A percentile compares a stretch with the other conserved stretches of the same genome.
phyloP scores from a whole-genome alignment of 1,284 basidiomycete genomes.

The Pholiota adiposa region DNA sequence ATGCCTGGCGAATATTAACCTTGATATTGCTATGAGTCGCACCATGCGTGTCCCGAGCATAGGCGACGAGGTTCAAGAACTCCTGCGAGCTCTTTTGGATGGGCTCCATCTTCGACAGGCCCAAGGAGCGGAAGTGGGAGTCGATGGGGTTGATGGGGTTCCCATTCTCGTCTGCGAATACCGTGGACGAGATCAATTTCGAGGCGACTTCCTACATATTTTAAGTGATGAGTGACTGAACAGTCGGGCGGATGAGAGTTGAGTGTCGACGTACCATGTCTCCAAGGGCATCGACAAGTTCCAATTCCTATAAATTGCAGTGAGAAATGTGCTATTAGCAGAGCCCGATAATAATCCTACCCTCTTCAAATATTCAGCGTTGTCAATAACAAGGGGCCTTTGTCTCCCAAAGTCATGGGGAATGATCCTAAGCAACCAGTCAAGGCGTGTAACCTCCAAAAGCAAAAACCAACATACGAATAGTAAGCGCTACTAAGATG shows the following conservation, averaged over 20 bases:
- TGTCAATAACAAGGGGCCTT: constrained; percentile 14
- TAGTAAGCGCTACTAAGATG: constrained; percentile 13
- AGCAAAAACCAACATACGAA: constrained; percentile 2
- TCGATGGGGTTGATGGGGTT: constrained; percentile 14
- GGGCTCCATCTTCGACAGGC: constrained; percentile 13
- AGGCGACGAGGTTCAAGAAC: constrained; percentile 5
- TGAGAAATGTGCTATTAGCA: too few relatives aligned
- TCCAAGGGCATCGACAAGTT: constrained; percentile 12
- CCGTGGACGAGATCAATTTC: constrained; percentile 11
- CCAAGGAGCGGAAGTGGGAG: constrained; percentile 13
- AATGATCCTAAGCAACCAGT: constrained; percentile 11
- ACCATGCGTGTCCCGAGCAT: constrained; percentile 14
- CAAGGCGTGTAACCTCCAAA: too few relatives aligned
- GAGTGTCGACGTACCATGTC: constrained; percentile 11
- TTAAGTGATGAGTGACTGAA: not conserved
- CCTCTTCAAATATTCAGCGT: constrained; percentile 6
- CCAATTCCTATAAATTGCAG: constrained; percentile 2
- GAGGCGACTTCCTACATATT: constrained; percentile 11
- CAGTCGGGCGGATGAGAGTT: not conserved
- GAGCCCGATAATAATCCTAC: too few relatives aligned
- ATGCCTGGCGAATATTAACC: constrained; percentile 5
- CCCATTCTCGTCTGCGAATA: constrained; percentile 1
- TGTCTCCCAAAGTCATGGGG: constrained; percentile 15
- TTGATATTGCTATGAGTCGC: constrained; percentile 5
- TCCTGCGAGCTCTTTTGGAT: not conserved